phyloP scores from a whole-genome alignment of 805 yeast genomes.

The Cyberlindnera amylophila region DNA sequence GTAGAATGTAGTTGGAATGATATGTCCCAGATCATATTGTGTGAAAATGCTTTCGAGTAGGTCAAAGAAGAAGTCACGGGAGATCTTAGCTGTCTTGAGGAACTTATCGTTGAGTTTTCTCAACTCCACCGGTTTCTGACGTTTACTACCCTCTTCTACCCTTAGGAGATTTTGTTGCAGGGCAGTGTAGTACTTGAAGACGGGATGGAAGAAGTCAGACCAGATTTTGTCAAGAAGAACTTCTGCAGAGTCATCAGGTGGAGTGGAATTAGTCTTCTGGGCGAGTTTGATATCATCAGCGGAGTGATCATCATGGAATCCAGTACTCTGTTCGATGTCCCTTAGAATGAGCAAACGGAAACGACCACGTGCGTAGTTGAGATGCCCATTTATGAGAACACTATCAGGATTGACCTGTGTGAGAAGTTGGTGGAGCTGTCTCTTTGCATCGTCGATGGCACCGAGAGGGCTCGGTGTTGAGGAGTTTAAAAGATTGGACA shows the following conservation, averaged over 20 bases:
- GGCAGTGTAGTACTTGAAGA: slow-evolving; percentile 44
- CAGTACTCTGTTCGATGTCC: slow-evolving; percentile 27
- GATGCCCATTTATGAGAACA: slow-evolving; percentile 35
- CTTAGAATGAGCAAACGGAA: slow-evolving; percentile 40
- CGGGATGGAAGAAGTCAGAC: slow-evolving; percentile 62
- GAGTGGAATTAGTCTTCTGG: not conserved
- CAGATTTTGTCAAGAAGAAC: slow-evolving; percentile 49
- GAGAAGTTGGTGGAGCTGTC: slow-evolving; percentile 9
- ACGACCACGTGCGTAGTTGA: slow-evolving; percentile 46
- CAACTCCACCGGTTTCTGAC: slow-evolving; percentile 43
- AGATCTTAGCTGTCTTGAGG: slow-evolving; percentile 44
- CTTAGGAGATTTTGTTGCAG: slow-evolving; percentile 11
- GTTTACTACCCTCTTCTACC: not conserved
- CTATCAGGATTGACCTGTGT: slow-evolving; percentile 19
- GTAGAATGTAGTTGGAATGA: slow-evolving; percentile 21
- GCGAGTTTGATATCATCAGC: slow-evolving; percentile 11
- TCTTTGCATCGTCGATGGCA: slow-evolving; percentile 12
- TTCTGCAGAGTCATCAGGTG: slow-evolving; percentile 16
- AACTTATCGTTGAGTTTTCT: slow-evolving; percentile 52
- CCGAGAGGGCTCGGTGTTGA: not conserved
- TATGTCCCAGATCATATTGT: slow-evolving; percentile 33
- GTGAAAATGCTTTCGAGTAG: slow-evolving; percentile 39
- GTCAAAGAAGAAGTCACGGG: slow-evolving; percentile 43
- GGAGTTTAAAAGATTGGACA: not conserved
- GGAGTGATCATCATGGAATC: not conserved